phyloP scores from a whole-genome alignment of 2,329 filamentous ascomycete genomes.

The Huntiella bhutanensis region DNA sequence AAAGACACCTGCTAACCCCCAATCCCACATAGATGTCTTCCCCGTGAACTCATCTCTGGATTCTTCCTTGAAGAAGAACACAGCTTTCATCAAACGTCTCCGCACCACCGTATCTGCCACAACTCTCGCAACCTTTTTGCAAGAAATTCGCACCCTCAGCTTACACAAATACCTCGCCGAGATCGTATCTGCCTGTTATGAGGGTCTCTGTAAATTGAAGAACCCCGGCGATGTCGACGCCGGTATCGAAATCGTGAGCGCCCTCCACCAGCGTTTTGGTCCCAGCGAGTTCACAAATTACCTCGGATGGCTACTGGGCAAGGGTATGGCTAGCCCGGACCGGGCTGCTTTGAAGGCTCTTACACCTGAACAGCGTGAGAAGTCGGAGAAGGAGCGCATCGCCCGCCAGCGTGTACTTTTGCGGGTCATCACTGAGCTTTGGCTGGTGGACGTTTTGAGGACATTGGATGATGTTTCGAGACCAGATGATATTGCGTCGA shows the following conservation, averaged over 20 bases:
- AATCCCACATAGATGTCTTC: constrained; percentile 46
- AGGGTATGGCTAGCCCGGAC: constrained; percentile 79
- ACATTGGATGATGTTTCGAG: constrained; percentile 52
- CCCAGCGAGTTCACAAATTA: constrained; percentile 78
- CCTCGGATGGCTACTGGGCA: constrained; percentile 79
- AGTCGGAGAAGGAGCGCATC: constrained; percentile 88
- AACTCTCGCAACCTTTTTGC: constrained; percentile 64
- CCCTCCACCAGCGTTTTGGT: constrained; percentile 89
- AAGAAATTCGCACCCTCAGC: constrained; percentile 78
- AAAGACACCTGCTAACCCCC: constrained; percentile 9
- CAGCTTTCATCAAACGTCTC: constrained; percentile 89
- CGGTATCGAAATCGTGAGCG: constrained; percentile 81
- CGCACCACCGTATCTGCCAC: constrained; percentile 72
- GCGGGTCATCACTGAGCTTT: constrained; percentile 83
- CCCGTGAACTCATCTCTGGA: constrained; percentile 63
- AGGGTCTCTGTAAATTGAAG: constrained; percentile 83
- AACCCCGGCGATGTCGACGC: constrained; percentile 79
- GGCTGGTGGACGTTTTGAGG: constrained; percentile 75
- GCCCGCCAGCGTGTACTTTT: constrained; percentile 69
- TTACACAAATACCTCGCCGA: constrained; percentile 94
- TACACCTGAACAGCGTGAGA: constrained; percentile 65
- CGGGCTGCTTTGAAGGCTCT: constrained; percentile 64
- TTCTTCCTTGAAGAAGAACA: constrained; percentile 94
- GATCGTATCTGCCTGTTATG: constrained; percentile 88
- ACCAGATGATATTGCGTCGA: constrained; percentile 44